phyloP scores from a whole-genome alignment of 768 basidiomycete species.

The Lactarius pseudohatsudake region DNA sequence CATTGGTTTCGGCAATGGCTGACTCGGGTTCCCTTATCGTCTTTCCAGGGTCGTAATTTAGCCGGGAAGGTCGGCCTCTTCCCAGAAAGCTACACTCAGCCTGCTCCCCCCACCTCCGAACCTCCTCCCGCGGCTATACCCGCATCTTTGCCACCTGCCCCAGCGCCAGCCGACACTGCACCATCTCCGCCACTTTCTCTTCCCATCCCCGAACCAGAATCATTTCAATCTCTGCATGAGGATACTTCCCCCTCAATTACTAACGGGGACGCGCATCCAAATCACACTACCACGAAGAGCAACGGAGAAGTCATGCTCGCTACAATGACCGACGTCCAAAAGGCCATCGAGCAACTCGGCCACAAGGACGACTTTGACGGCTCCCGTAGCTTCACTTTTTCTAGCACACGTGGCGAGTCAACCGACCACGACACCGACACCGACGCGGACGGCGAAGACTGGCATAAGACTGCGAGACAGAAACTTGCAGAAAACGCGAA shows the following conservation, averaged over 20 bases:
- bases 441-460: slow-evolving; percentile 51
- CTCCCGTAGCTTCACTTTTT: slow-evolving; percentile 73
- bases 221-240: slow-evolving; percentile 49
- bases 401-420: slow-evolving; percentile 56
- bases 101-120: slow-evolving; percentile 31
- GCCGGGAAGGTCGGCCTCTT: slow-evolving; percentile 87
- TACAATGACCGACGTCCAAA: slow-evolving; percentile 87
- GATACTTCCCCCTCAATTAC: slow-evolving; percentile 33
- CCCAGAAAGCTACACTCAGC: slow-evolving; percentile 78
- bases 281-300: neutral
- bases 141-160: slow-evolving; percentile 1
- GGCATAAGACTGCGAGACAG: slow-evolving; percentile 63
- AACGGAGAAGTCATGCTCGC: slow-evolving; percentile 73
- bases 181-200: slow-evolving; percentile 2
- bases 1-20: slow-evolving; percentile 25
- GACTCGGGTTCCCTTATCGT: slow-evolving; percentile 13
- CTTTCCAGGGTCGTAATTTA: slow-evolving; percentile 69
- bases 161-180: neutral
- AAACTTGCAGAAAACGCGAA: slow-evolving; percentile 72
- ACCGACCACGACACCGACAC: slow-evolving; percentile 51
- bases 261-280: slow-evolving; percentile 2
- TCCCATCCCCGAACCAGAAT: slow-evolving; percentile 11
- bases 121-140: slow-evolving; percentile 20
- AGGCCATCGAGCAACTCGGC: slow-evolving; percentile 86
- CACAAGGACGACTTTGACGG: slow-evolving; percentile 53